Conservation (phyloP, 176 grass and related monocot genomes). For the Cenchrus purpureus region DNA sequence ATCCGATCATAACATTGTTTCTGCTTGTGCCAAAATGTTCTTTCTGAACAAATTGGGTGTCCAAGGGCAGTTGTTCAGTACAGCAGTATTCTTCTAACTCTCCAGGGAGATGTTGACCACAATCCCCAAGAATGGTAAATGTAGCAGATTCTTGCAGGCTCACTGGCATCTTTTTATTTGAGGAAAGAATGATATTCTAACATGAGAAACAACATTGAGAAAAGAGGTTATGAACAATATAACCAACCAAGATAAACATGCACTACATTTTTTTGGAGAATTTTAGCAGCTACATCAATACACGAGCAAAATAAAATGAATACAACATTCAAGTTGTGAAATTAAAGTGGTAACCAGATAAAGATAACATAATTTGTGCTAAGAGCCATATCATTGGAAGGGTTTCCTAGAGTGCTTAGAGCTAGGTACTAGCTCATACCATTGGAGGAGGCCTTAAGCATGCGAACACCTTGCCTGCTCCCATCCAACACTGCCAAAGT, state of each 20-base stretch:
- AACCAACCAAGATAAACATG: constrained; percentile 10
- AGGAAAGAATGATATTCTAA: constrained; percentile 59
- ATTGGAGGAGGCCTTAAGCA: no score
- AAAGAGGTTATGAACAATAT: constrained; percentile 35
- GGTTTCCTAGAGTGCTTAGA: no score
- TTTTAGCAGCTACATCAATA: background rate
- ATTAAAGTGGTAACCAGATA: constrained; percentile 16
- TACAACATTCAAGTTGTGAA: background rate
- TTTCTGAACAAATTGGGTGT: constrained; percentile 21
- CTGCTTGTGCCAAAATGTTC: constrained; percentile 33
- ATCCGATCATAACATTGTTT: constrained; percentile 29
- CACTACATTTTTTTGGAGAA: background rate
- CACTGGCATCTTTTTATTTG: constrained; percentile 67
- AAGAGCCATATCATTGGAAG: no score
- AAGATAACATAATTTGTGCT: background rate
- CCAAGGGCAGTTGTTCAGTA: constrained; percentile 35
- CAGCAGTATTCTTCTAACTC: constrained; percentile 34
- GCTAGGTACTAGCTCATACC: no score
- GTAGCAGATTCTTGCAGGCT: constrained; percentile 55
- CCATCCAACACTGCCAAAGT: no score
- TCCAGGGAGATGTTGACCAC: constrained; percentile 34
- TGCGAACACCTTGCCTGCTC: no score
- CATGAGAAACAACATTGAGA: constrained; percentile 41
- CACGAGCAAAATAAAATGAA: background rate
- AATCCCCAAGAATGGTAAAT: constrained; percentile 72